phyloP scores from a whole-genome alignment of 1,284 basidiomycete genomes.

The Coniophora puteana region DNA sequence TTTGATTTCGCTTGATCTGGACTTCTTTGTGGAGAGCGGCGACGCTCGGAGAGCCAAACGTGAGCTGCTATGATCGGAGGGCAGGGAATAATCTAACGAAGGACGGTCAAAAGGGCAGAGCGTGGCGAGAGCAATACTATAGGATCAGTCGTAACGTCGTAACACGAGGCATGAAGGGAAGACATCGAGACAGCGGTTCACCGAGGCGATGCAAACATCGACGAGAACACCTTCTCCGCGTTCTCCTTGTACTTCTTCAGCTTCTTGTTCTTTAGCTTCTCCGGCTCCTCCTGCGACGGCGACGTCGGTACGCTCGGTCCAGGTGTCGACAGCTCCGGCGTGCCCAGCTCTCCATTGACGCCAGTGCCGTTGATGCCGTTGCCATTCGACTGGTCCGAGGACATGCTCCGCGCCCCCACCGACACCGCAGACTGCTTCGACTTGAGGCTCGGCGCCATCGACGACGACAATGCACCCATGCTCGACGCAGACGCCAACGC shows the following conservation, averaged over 20 bases:
- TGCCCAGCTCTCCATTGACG: constrained; percentile 18
- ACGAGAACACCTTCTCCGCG: constrained; percentile 77
- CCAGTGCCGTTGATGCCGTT: constrained; percentile 6
- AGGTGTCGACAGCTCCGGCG: constrained; percentile 20
- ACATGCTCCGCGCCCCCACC: constrained; percentile 60
- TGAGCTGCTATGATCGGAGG: too few relatives aligned
- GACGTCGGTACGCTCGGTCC: constrained; percentile 30
- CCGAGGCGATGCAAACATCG: constrained; percentile 64
- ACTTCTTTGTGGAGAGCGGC: too few relatives aligned
- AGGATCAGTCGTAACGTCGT: too few relatives aligned
- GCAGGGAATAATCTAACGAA: background rate
- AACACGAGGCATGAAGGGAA: background rate
- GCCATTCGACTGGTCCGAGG: constrained; percentile 69
- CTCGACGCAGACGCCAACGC: constrained; percentile 45
- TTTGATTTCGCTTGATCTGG: background rate
- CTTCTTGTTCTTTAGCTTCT: constrained; percentile 64
- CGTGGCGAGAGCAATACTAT: too few relatives aligned
- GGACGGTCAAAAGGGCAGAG: too few relatives aligned
- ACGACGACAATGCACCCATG: constrained; percentile 50
- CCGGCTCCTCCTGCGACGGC: constrained; percentile 36
- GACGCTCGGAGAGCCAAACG: too few relatives aligned
- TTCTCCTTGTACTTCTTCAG: constrained; percentile 80
- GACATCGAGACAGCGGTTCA: constrained; percentile 12
- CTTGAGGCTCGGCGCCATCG: constrained; percentile 63
- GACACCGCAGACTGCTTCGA: constrained; percentile 75